Evolutionary conservation across 768 basidiomycete species (phyloP), one percentile per base, ranked within the genome.

Genomic region (Dendrothele bispora): DNA sequence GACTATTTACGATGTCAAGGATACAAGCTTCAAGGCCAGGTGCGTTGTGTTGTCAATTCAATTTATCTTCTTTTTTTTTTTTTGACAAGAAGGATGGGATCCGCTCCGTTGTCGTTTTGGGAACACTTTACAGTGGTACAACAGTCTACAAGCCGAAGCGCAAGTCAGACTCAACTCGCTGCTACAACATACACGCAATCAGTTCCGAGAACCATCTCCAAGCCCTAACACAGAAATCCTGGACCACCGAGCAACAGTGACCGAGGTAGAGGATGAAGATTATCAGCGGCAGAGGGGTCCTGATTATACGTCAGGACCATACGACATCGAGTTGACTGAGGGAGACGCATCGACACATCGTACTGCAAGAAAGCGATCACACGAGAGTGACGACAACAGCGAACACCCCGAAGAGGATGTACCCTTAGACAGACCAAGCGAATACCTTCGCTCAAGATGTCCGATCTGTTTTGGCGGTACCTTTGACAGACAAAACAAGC

Each of bases 381-480:
- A 39, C 44, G 28, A 14, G 36, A 49, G 6, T 45, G 27, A 38
- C 35, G 50, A 21, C 17, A 49, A 42, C 18, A 30, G n/a, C 20
- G 43, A 1, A 47, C 35, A 11, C 35, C 22, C 18, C 22, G n/a
- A 18, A 24, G 26, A 30, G 27, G 22, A 32, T 7, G 14, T 24
- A 6, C 38, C 35, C 7, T 28, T 22, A 4, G 26, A 39, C n/a
- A 45, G 51, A 5, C 60, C 56, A 8, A 58, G 51, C 45, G 54
- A 57, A 22, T 63, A 60, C 40, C 48, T 64, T 6, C 34, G 57
- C 2, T 18, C 32, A 0, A 27, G 50, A 4, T 67, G 65, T 39
- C 65, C 62, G 6, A 36, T 61, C 7, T 67, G 63, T 38, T 67
- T 67, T 39, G 60, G 56, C 3, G 60, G 58, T 25, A 17, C 42